A percentile compares a stretch with the other conserved stretches of the same genome.
These are phyloP conservation scores for Zygotorulaspora sp. DNA, from an alignment of 805 yeast genomes.

Conservation along the genomic window DNA sequence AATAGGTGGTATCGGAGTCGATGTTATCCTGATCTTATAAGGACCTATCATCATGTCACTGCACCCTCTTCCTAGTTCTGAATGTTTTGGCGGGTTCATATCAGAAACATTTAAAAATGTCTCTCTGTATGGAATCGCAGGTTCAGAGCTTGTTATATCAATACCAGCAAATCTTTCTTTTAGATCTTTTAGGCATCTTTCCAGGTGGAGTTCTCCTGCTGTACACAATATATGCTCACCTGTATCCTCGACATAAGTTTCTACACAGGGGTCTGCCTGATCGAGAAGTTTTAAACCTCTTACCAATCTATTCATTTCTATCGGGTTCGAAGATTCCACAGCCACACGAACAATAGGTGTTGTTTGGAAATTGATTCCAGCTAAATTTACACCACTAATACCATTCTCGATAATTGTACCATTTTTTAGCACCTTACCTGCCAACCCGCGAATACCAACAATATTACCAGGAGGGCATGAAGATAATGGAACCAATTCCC, in stretches of 20 bases:
- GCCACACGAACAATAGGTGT: constrained; percentile 95
- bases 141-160: constrained; percentile 81
- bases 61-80: constrained; percentile 47
- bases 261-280: constrained; percentile 92
- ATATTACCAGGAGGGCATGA: constrained; percentile 92
- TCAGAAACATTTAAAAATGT: constrained; percentile 56
- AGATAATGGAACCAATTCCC: constrained; percentile 72
- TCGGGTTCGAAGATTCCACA: constrained; percentile 87
- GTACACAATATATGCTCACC: constrained; percentile 94
- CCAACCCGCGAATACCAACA: constrained; percentile 90
- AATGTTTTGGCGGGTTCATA: constrained; percentile 46
- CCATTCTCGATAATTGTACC: constrained; percentile 71
- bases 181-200: constrained; percentile 87
- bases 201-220: constrained; percentile 95
- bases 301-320: constrained; percentile 68
- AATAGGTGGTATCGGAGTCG: constrained; percentile 52
- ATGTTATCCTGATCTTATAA: constrained; percentile 39
- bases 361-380: constrained; percentile 67
- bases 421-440: constrained; percentile 72
- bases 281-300: constrained; percentile 73
- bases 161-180: constrained; percentile 88
- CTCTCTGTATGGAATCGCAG: constrained; percentile 92
- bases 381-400: constrained; percentile 64
- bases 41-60: constrained; percentile 49
- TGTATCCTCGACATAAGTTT: constrained; percentile 74